A percentile compares a stretch with the other conserved stretches of the same genome.
These are phyloP conservation scores for Sclerotinia glacialis DNA, from an alignment of 2,329 filamentous ascomycete genomes.

Conservation along the genomic window DNA sequence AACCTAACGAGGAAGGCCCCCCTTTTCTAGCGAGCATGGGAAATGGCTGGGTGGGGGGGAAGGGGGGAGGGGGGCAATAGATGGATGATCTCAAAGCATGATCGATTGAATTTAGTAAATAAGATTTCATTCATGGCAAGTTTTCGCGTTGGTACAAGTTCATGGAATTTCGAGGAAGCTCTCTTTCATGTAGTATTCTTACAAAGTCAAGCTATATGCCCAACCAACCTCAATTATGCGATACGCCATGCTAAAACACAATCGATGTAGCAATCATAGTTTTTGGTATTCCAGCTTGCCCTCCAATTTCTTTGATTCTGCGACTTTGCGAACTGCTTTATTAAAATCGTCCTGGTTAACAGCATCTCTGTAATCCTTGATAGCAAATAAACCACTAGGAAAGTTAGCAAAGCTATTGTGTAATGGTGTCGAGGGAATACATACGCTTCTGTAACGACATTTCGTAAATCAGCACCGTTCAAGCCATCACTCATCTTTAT, in stretches of 20 bases:
- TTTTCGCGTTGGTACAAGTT: not conserved
- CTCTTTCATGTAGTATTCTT: constrained; percentile 34
- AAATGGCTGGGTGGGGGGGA: not conserved
- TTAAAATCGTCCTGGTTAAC: constrained; percentile 99
- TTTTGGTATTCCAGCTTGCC: constrained; percentile 98
- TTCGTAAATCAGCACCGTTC: constrained; percentile 95
- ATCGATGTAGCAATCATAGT: constrained; percentile 53
- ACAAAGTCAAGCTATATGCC: constrained; percentile 34
- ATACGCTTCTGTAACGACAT: constrained; percentile 97
- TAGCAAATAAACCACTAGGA: constrained; percentile 83
- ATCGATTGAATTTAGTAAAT: not conserved
- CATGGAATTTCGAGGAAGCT: constrained; percentile 7
- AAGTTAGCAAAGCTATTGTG: constrained; percentile 24
- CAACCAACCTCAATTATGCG: constrained; percentile 28
- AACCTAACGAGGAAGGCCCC: constrained; percentile 9
- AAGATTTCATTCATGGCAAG: constrained; percentile 4
- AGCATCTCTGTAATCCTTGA: constrained; percentile 95
- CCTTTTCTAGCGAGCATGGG: constrained; percentile 20
- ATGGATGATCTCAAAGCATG: constrained; percentile 2
- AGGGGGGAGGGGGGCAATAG: constrained; percentile 3
- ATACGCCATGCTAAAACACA: constrained; percentile 34
- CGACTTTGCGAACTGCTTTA: constrained; percentile 96
- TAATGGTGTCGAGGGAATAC: constrained; percentile 42
- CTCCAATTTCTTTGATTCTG: constrained; percentile 96
- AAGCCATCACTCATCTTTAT: constrained; percentile 99